Conservation (phyloP, 2,329 filamentous ascomycete genomes). For the Alternaria novae-zelandiae region DNA sequence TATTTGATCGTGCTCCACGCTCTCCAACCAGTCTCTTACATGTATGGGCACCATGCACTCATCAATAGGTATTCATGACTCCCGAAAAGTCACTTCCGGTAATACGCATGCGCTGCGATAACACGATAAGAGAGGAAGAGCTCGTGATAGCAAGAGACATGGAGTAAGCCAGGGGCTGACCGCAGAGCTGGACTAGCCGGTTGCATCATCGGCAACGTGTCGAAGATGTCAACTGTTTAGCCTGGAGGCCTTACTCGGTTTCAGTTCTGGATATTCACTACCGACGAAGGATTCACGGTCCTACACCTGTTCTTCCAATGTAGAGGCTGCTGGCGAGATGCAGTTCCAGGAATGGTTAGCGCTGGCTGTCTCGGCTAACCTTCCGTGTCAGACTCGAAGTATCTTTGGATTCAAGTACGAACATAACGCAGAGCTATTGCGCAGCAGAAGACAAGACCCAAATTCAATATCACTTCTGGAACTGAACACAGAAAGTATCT, state of each 20-base stretch:
- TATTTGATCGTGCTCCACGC: not conserved
- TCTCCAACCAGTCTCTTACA: not conserved
- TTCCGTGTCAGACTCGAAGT: not conserved
- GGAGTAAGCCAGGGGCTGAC: not conserved
- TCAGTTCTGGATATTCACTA: not conserved
- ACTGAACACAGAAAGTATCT: not conserved
- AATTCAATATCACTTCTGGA: not conserved
- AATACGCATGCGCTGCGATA: too few species aligned
- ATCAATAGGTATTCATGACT: not conserved
- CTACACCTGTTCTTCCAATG: not conserved
- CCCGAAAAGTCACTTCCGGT: not conserved
- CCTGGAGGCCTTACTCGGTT: not conserved
- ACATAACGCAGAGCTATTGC: not conserved
- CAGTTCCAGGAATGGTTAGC: not conserved
- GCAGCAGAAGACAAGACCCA: not conserved
- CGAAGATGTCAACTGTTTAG: not conserved
- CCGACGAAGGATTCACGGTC: not conserved
- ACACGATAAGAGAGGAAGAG: not conserved
- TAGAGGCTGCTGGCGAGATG: not conserved
- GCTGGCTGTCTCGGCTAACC: constrained; percentile 1
- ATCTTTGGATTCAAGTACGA: not conserved
- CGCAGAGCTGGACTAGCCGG: not conserved
- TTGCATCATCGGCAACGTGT: not conserved
- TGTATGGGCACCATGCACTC: not conserved
- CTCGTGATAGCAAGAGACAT: not conserved